Base-by-base conservation (phyloP, 2,329 filamentous ascomycete genomes). In the Diplocarpon mali region DNA sequence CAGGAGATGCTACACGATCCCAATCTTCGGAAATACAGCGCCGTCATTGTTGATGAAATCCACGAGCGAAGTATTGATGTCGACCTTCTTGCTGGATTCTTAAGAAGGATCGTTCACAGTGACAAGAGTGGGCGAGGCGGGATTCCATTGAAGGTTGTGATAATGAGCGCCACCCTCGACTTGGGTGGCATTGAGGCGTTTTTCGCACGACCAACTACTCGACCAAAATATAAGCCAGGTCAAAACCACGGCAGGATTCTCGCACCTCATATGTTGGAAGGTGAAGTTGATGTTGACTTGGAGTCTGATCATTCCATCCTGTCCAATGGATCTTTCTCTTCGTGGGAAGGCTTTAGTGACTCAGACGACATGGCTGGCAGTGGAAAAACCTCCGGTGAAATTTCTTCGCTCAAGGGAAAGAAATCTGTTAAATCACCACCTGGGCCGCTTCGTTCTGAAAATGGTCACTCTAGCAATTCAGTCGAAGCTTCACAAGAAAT, bases 121-220 rank as follows among this genome's bases (percentile, higher is more conserved):
- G 70, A 79, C 44, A 73, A 76, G 31, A 69, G 75, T 36, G 79
- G 79, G 6, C 76, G 83, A 4, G 79, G 81, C 7, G 84, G 83
- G 5, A 68, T 83, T 27, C 80, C 84, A 1, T 67, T 98, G 45
- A 96, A 95, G 62, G 79, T 96, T 3, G 76, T 95, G 29, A 77
- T 96, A 60, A 98, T 98, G 92, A 95, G 89, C 71, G 92, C 92
- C 40, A 98, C 92, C 6, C 86, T 88, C 31, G 86, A 96, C 62
- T 80, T 95, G 46, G 81, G 90, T 48, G 78, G 75, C 45, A 78
- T 96, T 28, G 72, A 77, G 35, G 68, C 69, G 0, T 96, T 95
- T 62, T 95, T 96, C 52, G 65, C 66, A 38, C 56, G 50, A 29
- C 55, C 53, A 16, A 46, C 31, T 13, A 41, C 47, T 13, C 16